Conservation (phyloP, 768 basidiomycete genomes). For the Rhizopogon roseolus region DNA sequence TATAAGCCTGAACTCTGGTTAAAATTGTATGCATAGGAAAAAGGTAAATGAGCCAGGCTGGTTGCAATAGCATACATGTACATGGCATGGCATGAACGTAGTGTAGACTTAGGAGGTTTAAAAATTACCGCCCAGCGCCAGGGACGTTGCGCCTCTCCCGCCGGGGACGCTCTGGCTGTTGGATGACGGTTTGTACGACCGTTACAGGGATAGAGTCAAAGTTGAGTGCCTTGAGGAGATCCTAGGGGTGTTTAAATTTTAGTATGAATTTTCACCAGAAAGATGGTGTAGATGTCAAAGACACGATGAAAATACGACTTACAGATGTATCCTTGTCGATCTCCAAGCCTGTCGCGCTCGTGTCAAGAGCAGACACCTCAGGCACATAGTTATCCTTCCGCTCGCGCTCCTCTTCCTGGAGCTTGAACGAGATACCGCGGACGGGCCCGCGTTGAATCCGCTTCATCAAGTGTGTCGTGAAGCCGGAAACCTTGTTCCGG, state of each 20-base stretch:
- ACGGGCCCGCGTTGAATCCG: conserved; percentile 98
- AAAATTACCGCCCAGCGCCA: conserved; percentile 59
- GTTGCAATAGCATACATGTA: conserved; percentile 6
- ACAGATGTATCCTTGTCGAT: conserved; percentile 95
- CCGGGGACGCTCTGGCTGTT: conserved; percentile 66
- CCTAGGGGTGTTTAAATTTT: conserved; percentile 37
- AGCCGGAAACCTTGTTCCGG: conserved; percentile 99
- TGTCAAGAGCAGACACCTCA: conserved; percentile 94
- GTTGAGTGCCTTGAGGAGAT: conserved; percentile 86
- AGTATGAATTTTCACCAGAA: background rate
- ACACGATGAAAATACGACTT: conserved; percentile 20
- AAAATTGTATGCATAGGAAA: background rate
- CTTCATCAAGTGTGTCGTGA: conserved; percentile 99
- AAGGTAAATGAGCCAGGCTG: background rate
- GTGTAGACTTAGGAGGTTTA: conserved; percentile 2
- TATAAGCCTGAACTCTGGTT: background rate
- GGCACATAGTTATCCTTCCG: conserved; percentile 99
- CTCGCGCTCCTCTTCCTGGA: conserved; percentile 99
- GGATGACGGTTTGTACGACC: conserved; percentile 60
- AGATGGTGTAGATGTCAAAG: background rate
- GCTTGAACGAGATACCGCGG: conserved; percentile 99
- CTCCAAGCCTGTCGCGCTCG: conserved; percentile 66
- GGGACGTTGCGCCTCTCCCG: conserved; percentile 79
- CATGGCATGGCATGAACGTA: conserved; percentile 9
- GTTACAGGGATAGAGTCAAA: conserved; percentile 80